phyloP scores from a whole-genome alignment of 208 protist genomes.

The Wallacemonas sp. region DNA sequence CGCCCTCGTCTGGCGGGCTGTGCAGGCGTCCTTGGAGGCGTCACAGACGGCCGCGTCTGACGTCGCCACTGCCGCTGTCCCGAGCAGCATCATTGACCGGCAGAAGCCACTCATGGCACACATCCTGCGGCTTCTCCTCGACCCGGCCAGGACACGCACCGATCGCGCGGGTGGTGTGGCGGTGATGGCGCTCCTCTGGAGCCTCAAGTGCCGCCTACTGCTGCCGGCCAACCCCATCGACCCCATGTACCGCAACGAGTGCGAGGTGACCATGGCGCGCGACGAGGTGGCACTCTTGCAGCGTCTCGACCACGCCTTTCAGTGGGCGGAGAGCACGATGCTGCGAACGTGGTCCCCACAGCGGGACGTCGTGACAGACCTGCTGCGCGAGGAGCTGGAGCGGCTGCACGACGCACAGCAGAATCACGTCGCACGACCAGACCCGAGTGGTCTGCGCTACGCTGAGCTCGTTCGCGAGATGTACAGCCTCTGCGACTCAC shows the following conservation, averaged over 20 bases:
- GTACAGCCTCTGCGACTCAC: slow-evolving; percentile 61
- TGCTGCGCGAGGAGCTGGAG: slow-evolving; percentile 42
- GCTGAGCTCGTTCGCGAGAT: slow-evolving; percentile 66
- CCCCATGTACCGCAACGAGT: slow-evolving; percentile 68
- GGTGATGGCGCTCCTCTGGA: slow-evolving; percentile 55
- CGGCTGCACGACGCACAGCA: slow-evolving; percentile 27
- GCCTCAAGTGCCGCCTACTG: slow-evolving; percentile 80
- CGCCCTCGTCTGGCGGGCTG: not conserved
- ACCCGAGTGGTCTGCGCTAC: slow-evolving; percentile 68
- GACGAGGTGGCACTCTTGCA: slow-evolving; percentile 48
- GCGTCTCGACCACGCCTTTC: slow-evolving; percentile 60
- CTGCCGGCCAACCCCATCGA: slow-evolving; percentile 80
- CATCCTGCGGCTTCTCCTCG: slow-evolving; percentile 8
- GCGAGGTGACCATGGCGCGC: slow-evolving; percentile 38
- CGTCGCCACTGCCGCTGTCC: slow-evolving; percentile 13
- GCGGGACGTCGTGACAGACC: slow-evolving; percentile 29
- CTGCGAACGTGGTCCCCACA: slow-evolving; percentile 50
- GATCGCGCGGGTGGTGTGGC: slow-evolving; percentile 2
- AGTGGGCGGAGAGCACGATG: slow-evolving; percentile 53
- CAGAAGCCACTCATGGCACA: slow-evolving; percentile 27
- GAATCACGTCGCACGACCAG: slow-evolving; percentile 56
- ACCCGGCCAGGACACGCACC: not conserved
- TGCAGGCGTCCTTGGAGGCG: slow-evolving; percentile 3
- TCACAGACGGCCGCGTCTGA: not conserved
- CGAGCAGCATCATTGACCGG: slow-evolving; percentile 15